Evolutionary conservation across 768 basidiomycete species (phyloP), one percentile per base, ranked within the genome.

Genomic region (Suillus brevipes): DNA sequence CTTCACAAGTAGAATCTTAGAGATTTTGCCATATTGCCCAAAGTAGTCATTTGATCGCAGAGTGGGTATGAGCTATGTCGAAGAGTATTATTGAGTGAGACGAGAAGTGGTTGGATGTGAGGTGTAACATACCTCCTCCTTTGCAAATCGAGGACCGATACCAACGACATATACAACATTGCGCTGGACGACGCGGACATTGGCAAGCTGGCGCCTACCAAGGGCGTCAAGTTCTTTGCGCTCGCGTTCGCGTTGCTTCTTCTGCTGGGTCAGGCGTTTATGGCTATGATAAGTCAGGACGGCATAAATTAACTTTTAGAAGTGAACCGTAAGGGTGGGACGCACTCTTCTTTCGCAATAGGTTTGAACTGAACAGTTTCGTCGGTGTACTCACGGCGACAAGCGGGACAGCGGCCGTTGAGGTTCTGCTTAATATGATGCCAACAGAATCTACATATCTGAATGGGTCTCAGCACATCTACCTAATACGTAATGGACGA

Each of bases 361-460:
- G 97, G 89, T 76, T 95, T 97, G 81, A 97, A 97, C 76, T 98
- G 94, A 40, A 97, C 90, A 49, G 89, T 85, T 63, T 97, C 93
- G 69, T 98, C 95, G 10, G 92, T 91, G 74, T 98, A 99, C 63
- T 91, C 85, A 68, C 96, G 84, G 72, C 97, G 85, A 79, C 97
- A 99, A 23, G 97, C 97, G 45, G 97, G 97, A 76, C 97, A 99
- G 59, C 94, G 89, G 68, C 95, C 90, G 76, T 99, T 99, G 66
- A 97, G 83, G 79, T 97, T 94, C 79, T 93, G 88, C 81, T 92
- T 91, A 84, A 97, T 97, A 79, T 99, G 95, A 79, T 99, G 94
- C 88, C 95, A 99, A 78, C 97, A 99, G 81, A 99, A 99, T 64
- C 95, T 91, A 77, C 97, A 99, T 69, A 99, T 94, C 97, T 99